Conservation (phyloP, 2,329 filamentous ascomycete species). For the Fusarium marasasianum region DNA sequence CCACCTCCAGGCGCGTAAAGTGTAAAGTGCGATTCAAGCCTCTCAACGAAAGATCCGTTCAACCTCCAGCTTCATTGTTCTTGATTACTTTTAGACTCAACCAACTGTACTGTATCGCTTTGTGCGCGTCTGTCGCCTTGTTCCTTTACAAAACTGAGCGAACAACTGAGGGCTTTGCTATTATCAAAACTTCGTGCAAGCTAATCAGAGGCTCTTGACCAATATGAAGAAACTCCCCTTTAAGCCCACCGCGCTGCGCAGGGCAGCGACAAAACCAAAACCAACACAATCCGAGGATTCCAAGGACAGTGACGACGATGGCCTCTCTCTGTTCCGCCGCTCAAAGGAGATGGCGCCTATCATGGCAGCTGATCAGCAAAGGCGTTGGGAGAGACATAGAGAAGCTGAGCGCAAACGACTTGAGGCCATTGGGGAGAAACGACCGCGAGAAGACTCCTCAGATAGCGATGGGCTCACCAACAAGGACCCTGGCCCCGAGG, state of each 20-base stretch:
- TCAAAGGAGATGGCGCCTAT: constrained; percentile 60
- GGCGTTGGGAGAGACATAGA: constrained; percentile 39
- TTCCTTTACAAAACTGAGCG: background rate
- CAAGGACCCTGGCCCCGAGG: background rate
- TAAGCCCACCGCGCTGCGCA: constrained; percentile 58
- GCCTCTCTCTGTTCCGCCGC: constrained; percentile 60
- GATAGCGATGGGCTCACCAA: constrained; percentile 3
- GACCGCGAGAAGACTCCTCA: constrained; percentile 29
- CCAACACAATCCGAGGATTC: constrained; percentile 25
- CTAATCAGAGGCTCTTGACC: constrained; percentile 9
- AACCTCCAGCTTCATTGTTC: background rate
- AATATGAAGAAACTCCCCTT: constrained; percentile 58
- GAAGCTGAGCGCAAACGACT: constrained; percentile 30
- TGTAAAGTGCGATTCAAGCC: constrained; percentile 6
- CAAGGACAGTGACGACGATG: constrained; percentile 45
- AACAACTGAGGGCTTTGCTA: constrained; percentile 11
- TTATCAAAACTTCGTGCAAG: constrained; percentile 1
- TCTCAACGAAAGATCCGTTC: background rate
- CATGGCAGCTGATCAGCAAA: constrained; percentile 53
- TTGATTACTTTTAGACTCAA: background rate
- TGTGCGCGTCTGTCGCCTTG: background rate
- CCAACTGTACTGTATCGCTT: background rate
- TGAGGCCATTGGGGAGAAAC: constrained; percentile 32
- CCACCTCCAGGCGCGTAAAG: constrained; percentile 32
- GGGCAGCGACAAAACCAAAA: constrained; percentile 44